Conservation (phyloP, 208 protist species). For the Blastocrithidia nonstop region DNA sequence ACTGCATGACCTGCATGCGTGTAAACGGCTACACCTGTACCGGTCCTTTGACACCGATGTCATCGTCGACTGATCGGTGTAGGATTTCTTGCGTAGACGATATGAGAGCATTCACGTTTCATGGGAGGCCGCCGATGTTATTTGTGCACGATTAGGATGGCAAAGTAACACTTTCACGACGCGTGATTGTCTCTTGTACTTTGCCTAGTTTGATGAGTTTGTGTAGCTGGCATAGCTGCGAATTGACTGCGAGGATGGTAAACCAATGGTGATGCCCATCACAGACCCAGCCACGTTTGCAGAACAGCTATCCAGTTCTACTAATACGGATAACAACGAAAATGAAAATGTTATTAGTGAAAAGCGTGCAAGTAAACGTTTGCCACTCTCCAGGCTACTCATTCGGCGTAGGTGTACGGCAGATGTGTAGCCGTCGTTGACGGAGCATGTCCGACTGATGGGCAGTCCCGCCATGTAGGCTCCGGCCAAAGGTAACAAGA, state of each 20-base stretch:
- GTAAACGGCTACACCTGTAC: constrained; percentile 58
- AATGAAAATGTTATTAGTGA: too few species aligned
- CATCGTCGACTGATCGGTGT: constrained; percentile 73
- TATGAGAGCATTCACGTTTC: constrained; percentile 85
- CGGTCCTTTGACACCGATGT: constrained; percentile 60
- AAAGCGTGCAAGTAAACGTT: constrained; percentile 10
- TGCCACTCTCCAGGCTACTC: constrained; percentile 52
- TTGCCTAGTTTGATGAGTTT: constrained; percentile 54
- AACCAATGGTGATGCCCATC: too few species aligned
- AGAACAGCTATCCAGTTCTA: not conserved
- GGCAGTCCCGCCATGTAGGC: constrained; percentile 37
- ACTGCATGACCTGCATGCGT: constrained; percentile 29
- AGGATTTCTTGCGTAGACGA: constrained; percentile 80
- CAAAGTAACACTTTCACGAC: constrained; percentile 43
- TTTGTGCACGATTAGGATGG: constrained; percentile 72
- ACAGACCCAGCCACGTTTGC: not conserved
- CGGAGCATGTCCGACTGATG: constrained; percentile 79
- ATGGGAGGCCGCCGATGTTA: constrained; percentile 76
- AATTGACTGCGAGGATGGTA: constrained; percentile 10
- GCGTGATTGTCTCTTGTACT: constrained; percentile 70
- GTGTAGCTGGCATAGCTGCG: constrained; percentile 73
- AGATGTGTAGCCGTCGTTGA: constrained; percentile 72
- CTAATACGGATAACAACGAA: too few species aligned
- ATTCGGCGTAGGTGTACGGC: constrained; percentile 39
- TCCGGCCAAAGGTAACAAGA: constrained; percentile 24